Evolutionary conservation across 768 basidiomycete genomes (phyloP), one percentile per base, ranked within the genome.

Genomic region (Neoboletus brunneissimus): DNA sequence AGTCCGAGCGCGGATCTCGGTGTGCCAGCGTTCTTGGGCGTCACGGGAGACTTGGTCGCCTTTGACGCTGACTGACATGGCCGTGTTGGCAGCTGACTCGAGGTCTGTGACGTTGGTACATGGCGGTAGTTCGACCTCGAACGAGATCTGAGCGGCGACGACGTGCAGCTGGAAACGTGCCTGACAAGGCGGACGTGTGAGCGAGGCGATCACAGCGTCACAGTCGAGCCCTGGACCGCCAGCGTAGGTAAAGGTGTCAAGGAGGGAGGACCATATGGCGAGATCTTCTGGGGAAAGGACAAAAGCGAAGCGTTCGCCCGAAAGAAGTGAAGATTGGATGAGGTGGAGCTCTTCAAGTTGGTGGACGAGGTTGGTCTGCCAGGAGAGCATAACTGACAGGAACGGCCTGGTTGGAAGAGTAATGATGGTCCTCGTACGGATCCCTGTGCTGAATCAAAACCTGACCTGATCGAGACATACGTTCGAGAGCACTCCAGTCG

Each of bases 311-410:
- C 63, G 31, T 73, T 91, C 88, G 6, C 76, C 80, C 0, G 86
- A 84, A 12, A 91, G 75, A 2, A 90, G 76, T 0, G 87, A 87
- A 37, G 77, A 82, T 53, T 71, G 73, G 25, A 91, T 79, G 38
- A 90, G 72, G 45, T 82, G 77, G 0, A 89, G 67, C 63, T 90
- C 87, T 66, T 82, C 66, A 38, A 78, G 67, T 37, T 75, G 75
- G 23, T 38, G 51, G 22, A 29, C 48, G 15, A 62, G 51, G 7
- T 47, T 29, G 32, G 54, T 50, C 22, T 56, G 60, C 53, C 43
- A 44, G 43, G 43, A 9, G 18, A 18, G 9, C 23, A 44, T 44
- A 13, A 3, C 20, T 16, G 23, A 25, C 0, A 40, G n/a, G 37
- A 16, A 6, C 15, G 12, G n/a, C 32, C 4, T 0, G 37, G 37